phyloP scores from a whole-genome alignment of 2,329 filamentous ascomycete species.

The Aciculosporium take region DNA sequence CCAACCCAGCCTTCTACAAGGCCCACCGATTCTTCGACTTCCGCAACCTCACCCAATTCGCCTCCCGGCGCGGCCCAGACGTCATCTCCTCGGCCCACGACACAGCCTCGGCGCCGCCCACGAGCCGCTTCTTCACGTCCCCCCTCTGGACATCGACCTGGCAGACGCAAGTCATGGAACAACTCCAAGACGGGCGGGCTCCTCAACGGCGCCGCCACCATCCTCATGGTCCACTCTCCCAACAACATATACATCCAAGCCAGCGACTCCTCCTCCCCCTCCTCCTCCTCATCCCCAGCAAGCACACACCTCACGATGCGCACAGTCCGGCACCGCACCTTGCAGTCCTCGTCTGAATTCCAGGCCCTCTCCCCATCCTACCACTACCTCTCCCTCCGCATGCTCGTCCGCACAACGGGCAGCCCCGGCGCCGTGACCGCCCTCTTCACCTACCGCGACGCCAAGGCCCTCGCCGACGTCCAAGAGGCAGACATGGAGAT shows the following conservation, averaged over 20 bases:
- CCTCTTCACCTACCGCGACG: slow-evolving; percentile 36
- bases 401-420: slow-evolving; percentile 36
- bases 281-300: neutral
- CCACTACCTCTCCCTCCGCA: slow-evolving; percentile 25
- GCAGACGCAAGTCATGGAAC: slow-evolving; percentile 26
- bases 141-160: slow-evolving; percentile 23
- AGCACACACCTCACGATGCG: slow-evolving; percentile 34
- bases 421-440: slow-evolving; percentile 34
- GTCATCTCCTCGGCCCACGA: slow-evolving; percentile 15
- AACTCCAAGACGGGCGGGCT: slow-evolving; percentile 13
- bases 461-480: slow-evolving; percentile 21
- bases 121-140: slow-evolving; percentile 26
- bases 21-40: slow-evolving; percentile 38
- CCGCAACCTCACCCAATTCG: slow-evolving; percentile 26
- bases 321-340: slow-evolving; percentile 27
- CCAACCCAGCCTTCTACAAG: slow-evolving; percentile 27
- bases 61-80: slow-evolving; percentile 16
- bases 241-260: slow-evolving; percentile 33
- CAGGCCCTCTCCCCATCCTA: slow-evolving; percentile 20
- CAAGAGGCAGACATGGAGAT: slow-evolving; percentile 31
- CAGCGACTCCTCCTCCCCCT: slow-evolving; percentile 9
- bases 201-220: slow-evolving; percentile 10
- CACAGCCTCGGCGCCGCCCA: slow-evolving; percentile 12
- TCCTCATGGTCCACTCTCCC: slow-evolving; percentile 26
- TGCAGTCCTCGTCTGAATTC: slow-evolving; percentile 35